A percentile compares a stretch with the other conserved stretches of the same genome.
These are phyloP conservation scores for Ananas comosus DNA, from an alignment of 176 grass and related monocot genomes.

Conservation along the genomic window DNA sequence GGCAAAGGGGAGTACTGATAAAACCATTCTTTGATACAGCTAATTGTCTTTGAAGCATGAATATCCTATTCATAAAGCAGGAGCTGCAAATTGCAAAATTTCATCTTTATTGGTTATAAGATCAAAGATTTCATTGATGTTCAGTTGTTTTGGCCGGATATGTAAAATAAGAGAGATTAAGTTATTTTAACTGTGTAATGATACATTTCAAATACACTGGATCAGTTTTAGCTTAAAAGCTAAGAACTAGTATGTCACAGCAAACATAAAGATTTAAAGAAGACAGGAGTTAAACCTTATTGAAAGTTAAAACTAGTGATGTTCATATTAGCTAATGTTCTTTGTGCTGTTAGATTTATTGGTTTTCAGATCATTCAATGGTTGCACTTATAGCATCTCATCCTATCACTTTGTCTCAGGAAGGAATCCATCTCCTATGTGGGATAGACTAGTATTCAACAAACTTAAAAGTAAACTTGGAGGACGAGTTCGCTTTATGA, in stretches of 20 bases:
- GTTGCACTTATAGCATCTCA: slow-evolving; percentile 1
- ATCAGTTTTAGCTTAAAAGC: background rate
- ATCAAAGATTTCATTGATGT: background rate
- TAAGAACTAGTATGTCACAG: background rate
- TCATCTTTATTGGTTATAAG: background rate
- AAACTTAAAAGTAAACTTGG: slow-evolving; percentile 93
- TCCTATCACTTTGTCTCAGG: slow-evolving; percentile 32
- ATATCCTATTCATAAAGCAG: background rate
- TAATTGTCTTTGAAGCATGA: background rate
- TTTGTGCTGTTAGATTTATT: background rate
- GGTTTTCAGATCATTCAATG: background rate
- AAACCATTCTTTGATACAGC: background rate
- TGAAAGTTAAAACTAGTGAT: background rate
- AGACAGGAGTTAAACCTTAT: background rate
- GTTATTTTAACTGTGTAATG: too few species aligned
- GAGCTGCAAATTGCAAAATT: background rate
- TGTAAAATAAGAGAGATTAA: too few species aligned
- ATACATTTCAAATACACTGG: background rate
- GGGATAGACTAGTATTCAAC: slow-evolving; percentile 97
- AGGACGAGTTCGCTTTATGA: slow-evolving; percentile 73
- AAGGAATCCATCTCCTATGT: slow-evolving; percentile 67
- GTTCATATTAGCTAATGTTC: background rate
- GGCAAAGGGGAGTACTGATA: too few species aligned
- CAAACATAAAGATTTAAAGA: too few species aligned
- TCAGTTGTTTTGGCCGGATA: background rate